Percentiles rank a stretch among this genome's conserved stretches.
Evolutionary conservation across 352 stramenopile genomes (phyloP).

Genomic region (Phytopythium ostracodes): DNA sequence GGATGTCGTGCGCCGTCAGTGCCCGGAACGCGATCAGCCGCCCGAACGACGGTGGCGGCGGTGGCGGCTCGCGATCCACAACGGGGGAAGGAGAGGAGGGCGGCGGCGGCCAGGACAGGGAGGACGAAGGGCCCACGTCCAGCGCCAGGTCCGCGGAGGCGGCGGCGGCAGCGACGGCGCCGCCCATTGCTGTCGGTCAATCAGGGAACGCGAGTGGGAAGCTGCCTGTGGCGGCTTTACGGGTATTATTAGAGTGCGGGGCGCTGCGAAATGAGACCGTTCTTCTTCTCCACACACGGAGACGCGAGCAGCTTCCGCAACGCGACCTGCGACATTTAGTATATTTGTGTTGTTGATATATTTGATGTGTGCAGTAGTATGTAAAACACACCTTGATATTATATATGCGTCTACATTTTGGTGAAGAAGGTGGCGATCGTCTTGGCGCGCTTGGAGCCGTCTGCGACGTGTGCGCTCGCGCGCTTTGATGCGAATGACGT

Average conservation of each 20-base stretch:
- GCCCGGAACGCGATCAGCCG: constrained; percentile 66
- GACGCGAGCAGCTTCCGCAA: neutral
- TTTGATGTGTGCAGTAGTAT: no score
- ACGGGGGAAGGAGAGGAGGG: no score
- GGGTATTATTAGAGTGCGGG: neutral
- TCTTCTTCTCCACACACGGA: neutral
- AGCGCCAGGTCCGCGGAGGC: constrained; percentile 7
- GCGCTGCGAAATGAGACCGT: neutral
- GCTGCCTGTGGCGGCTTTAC: no score
- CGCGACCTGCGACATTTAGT: neutral
- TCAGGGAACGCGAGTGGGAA: neutral
- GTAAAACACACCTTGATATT: neutral
- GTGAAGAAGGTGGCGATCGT: constrained; percentile 65
- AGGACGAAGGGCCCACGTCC: constrained; percentile 5
- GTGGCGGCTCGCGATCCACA: no score
- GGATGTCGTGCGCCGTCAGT: constrained; percentile 80
- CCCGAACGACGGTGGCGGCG: constrained; percentile 13
- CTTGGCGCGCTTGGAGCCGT: constrained; percentile 39
- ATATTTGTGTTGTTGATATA: constrained; percentile 2
- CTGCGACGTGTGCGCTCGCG: constrained; percentile 28
- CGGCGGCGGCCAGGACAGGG: no score
- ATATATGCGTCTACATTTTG: constrained; percentile 33
- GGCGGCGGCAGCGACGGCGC: constrained; percentile 2
- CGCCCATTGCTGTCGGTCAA: constrained; percentile 4
- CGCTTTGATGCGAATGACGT: neutral